Base-by-base conservation (phyloP, 2,329 filamentous ascomycete species). In the Penicillium brevicompactum region DNA sequence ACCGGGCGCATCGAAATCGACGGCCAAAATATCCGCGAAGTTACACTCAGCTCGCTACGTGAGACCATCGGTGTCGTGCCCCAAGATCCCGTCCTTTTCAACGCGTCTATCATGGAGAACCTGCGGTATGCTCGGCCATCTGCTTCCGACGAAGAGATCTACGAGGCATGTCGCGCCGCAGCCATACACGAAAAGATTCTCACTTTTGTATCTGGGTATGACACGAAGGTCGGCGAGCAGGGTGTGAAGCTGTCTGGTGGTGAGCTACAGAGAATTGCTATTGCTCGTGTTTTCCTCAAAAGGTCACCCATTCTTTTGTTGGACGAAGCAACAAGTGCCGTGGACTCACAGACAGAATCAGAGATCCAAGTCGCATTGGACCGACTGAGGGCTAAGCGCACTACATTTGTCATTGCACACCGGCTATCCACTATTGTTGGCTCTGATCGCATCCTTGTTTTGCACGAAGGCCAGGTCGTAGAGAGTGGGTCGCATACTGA, bases 81-180 rank as follows among this genome's bases (percentile, higher is more conserved):
- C 1, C 83, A 89, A 68, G 84, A 87, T 55, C 82, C 85, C 0
- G 75, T 80, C 0, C 73, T 89, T 10, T 88, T 89, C 74, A 87
- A 88, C 65, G 78, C 80, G 21, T 82, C 82, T 2, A 80, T 89
- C 37, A 79, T 85, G 62, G 81, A 87, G 16, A 89, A 88, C 63
- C 73, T 89, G 24, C 79, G 80, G 1, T 89, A 88, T 67, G 84
- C 84, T 1, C 78, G 81, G 10, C 80, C 46, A 7, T 46, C 52
- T 2, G 55, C 58, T 31, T 31, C 62, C 30, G 40, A 49, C 14
- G 52, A 70, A 6, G 56, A 72, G 22, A 60, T 76, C 18, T 57
- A 62, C 9, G 57, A 69, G 44, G 74, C 74, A 6, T 76, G 73
- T 55, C 66, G 63, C 0, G 52, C 60, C 3, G 65, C 75, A 5